Base-by-base conservation (phyloP, 352 stramenopile genomes). In the Blastocystis sp. region DNA sequence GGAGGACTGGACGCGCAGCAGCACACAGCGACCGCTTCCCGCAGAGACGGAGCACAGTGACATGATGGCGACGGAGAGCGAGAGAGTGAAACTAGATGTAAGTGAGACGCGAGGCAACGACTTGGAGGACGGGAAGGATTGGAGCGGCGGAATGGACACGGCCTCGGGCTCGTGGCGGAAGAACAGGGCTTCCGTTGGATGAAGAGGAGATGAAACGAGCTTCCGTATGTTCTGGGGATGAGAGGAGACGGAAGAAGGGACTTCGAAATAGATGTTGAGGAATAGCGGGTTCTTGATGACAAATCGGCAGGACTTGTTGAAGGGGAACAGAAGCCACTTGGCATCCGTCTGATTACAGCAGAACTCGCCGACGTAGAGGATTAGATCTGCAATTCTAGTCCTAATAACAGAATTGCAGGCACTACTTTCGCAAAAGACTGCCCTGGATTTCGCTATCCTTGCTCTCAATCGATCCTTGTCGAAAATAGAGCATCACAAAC, bases 231-330 rank as follows among this genome's bases (percentile, higher is more conserved):
- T 74, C 63, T 74, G 29, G 35, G 19, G 12, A 41, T 74, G 63
- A 35, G 29, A 12, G 35, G 63, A 41, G 37, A 0, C 13, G 35
- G 16, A 9, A 74, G 37, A 26, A n/a, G 6, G 19, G 29, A 74
- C 63, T 13, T 74, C 63, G 24, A 74, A 74, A 41, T 50, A 74
- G 29, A 74, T 74, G 31, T 74, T 74, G 24, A 74, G 63, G 45
- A 50, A 74, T 12, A 50, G 26, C 1, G 19, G 24, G 26, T 74
- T 74, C 63, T 74, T 35, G 29, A 74, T 74, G 9, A 74, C 63
- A 41, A 74, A 74, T 50, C 63, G 63, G 45, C 63, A 74, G 24
- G 63, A 74, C 31, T 24, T 74, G 29, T 74, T 74, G 31, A 74
- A 74, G 37, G 63, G 63, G 37, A 74, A 74, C 9, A 74, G 31